A percentile compares a stretch with the other conserved stretches of the same genome.
Evolutionary conservation across 139 green algal species (phyloP).

Genomic region (Coccomyxa sp.): DNA sequence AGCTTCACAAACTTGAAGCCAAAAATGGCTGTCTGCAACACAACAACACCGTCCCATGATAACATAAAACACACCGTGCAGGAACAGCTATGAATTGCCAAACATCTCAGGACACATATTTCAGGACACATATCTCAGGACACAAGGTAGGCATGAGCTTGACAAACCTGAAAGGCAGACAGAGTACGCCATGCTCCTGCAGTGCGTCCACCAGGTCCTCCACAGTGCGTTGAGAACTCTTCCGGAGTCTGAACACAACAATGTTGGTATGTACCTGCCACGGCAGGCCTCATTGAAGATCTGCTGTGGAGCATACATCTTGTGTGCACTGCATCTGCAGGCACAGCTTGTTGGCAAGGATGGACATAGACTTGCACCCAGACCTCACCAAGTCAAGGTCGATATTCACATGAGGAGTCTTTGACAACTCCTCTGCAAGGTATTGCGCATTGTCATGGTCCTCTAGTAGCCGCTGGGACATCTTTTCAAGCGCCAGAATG

Average conservation of each 20-base stretch:
- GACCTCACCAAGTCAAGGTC: not conserved
- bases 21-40: not conserved
- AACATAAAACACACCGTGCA: not conserved
- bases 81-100: not conserved
- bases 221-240: not conserved
- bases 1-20: not conserved
- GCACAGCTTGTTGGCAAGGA: not conserved
- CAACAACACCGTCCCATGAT: not conserved
- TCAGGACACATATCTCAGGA: too few relatives aligned
- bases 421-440: slow-evolving; percentile 14
- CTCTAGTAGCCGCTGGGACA: not conserved
- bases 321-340: not conserved
- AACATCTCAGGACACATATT: not conserved
- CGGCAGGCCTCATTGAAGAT: not conserved
- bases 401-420: not conserved
- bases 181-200: not conserved
- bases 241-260: slow-evolving; percentile 8
- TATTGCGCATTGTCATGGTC: slow-evolving; percentile 21
- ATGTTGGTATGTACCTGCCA: slow-evolving; percentile 21
- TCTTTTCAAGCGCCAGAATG: slow-evolving; percentile 11
- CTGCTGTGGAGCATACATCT: not conserved
- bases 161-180: not conserved
- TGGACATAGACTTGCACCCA: not conserved
- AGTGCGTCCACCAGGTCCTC: not conserved
- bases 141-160: not conserved